Conservation (phyloP, 306 rosid genomes). For the Fragaria iinumae region DNA sequence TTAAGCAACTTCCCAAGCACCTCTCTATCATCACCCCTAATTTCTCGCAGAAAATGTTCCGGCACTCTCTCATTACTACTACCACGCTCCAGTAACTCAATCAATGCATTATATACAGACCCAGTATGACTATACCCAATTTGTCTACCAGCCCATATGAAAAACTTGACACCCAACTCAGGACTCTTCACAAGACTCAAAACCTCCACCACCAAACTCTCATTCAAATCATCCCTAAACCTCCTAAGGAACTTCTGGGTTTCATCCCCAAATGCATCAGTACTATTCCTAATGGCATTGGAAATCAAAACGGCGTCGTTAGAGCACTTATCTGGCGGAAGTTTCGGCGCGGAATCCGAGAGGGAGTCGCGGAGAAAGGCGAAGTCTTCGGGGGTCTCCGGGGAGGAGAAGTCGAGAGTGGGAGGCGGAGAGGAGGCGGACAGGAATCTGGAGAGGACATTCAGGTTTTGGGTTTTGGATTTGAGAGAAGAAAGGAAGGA, state of each 20-base stretch:
- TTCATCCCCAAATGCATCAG: conserved; percentile 40
- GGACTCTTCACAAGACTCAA: conserved; percentile 40
- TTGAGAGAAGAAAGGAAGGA: background rate
- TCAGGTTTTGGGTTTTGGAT: conserved; percentile 1
- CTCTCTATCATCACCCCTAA: conserved; percentile 51
- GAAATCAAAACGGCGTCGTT: conserved; percentile 44
- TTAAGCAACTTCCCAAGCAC: conserved; percentile 67
- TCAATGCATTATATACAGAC: conserved; percentile 44
- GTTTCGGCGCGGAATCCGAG: background rate
- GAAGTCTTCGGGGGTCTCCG: conserved; percentile 38
- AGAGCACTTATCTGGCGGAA: conserved; percentile 25
- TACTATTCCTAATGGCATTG: conserved; percentile 30
- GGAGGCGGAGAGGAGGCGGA: conserved; percentile 29
- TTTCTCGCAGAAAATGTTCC: conserved; percentile 39
- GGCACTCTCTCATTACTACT: conserved; percentile 39
- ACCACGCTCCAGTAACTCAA: conserved; percentile 41
- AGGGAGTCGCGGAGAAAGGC: conserved; percentile 48
- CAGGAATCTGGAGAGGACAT: conserved; percentile 17
- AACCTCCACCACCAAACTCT: conserved; percentile 51
- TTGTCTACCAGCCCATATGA: conserved; percentile 75
- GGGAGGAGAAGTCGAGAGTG: conserved; percentile 36
- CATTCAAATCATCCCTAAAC: conserved; percentile 50
- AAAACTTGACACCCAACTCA: conserved; percentile 57
- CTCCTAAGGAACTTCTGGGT: conserved; percentile 56
- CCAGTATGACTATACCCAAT: conserved; percentile 63